These are phyloP conservation scores for Galeopsis tetrahit DNA, from an alignment of 257 asterid species.

Conservation along the genomic window DNA sequence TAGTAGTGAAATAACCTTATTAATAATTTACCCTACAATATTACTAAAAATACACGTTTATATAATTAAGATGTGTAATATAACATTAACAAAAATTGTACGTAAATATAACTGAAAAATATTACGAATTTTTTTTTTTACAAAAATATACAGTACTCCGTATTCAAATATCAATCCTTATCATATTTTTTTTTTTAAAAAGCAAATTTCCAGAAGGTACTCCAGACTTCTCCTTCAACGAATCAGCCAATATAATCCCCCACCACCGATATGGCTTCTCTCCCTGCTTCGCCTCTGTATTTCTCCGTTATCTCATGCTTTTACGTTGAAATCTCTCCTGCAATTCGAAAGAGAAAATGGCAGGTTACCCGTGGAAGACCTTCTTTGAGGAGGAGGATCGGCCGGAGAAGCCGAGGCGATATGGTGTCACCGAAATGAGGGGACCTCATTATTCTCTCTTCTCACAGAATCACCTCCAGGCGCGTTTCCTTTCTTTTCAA, in stretches of 20 bases:
- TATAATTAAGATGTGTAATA: too few species aligned
- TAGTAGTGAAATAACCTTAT: too few species aligned
- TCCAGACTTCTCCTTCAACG: conserved; percentile 43
- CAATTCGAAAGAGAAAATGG: conserved; percentile 45
- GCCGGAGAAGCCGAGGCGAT: conserved; percentile 86
- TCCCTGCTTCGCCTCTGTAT: neutral
- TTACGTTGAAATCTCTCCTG: neutral
- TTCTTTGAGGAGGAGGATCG: conserved; percentile 94
- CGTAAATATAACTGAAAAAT: too few species aligned
- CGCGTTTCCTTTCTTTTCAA: conserved; percentile 6
- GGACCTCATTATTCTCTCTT: conserved; percentile 77
- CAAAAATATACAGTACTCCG: too few species aligned
- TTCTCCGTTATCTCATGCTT: conserved; percentile 15
- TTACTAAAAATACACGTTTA: too few species aligned
- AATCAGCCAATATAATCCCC: neutral
- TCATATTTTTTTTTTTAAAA: too few species aligned
- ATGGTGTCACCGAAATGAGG: conserved; percentile 86
- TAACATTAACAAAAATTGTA: too few species aligned
- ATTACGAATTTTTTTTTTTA: too few species aligned
- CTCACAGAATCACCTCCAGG: conserved; percentile 76
- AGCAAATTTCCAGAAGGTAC: conserved; percentile 57
- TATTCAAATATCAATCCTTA: too few species aligned
- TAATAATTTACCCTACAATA: too few species aligned
- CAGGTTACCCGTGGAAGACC: conserved; percentile 74
- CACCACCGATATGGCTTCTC: neutral